Percentiles rank a stretch among this genome's conserved stretches.
phyloP scores from a whole-genome alignment of 495 filamentous ascomycete genomes.

The Aspergillus heteromorphus region DNA sequence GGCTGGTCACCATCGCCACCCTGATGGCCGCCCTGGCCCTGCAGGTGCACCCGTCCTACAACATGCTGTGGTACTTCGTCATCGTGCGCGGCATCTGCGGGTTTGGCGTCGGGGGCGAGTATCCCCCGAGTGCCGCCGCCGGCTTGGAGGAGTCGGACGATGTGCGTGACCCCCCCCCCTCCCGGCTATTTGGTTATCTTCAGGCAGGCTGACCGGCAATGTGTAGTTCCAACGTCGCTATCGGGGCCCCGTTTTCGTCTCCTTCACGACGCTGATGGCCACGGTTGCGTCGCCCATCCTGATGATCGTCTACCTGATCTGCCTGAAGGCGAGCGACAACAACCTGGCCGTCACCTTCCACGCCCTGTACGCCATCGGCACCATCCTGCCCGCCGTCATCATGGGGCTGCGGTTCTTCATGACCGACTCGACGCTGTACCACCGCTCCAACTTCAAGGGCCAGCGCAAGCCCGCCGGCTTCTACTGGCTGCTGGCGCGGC shows the following conservation, averaged over 20 bases:
- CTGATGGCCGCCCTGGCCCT: conserved; percentile 33
- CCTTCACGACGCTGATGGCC: conserved; percentile 34
- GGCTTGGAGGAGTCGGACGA: conserved; percentile 30
- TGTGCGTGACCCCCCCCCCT: conserved; percentile 11
- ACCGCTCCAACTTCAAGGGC: conserved; percentile 24
- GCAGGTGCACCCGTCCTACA: conserved; percentile 22
- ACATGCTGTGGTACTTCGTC: conserved; percentile 36
- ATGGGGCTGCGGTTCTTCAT: conserved; percentile 29
- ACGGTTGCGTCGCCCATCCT: conserved; percentile 28
- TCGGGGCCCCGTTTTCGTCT: conserved; percentile 30
- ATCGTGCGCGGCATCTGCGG: conserved; percentile 29
- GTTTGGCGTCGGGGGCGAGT: conserved; percentile 33
- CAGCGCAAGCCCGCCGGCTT: conserved; percentile 17
- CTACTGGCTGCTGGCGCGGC: conserved; percentile 22
- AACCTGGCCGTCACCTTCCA: conserved; percentile 29
- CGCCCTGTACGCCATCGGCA: conserved; percentile 29
- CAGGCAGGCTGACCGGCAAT: not conserved
- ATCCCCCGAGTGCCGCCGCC: conserved; percentile 31
- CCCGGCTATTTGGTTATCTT: no score
- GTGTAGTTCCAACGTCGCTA: conserved; percentile 20
- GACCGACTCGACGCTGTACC: conserved; percentile 29
- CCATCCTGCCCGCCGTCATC: conserved; percentile 25
- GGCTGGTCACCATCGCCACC: conserved; percentile 26
- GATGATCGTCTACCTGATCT: conserved; percentile 31
- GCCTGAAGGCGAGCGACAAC: conserved; percentile 28